Evolutionary conservation across 345 rosid genomes (phyloP).

Genomic region (Gossypium raimondii): DNA sequence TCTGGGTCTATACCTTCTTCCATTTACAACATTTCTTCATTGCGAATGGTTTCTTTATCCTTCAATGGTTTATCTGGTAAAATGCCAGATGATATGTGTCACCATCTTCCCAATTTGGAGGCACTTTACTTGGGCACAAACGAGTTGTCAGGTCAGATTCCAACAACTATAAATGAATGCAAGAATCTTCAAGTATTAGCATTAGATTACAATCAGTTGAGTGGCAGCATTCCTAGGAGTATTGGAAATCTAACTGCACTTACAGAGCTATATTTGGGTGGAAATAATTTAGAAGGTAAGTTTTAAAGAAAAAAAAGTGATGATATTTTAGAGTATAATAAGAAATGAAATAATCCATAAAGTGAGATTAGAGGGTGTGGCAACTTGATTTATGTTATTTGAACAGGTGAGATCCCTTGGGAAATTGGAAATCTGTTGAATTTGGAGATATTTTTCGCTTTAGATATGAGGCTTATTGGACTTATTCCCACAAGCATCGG

Average conservation of each 20-base stretch:
- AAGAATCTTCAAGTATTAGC: not conserved
- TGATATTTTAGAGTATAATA: no score
- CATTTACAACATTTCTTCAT: conserved; percentile 2
- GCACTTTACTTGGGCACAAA: not conserved
- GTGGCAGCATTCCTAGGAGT: not conserved
- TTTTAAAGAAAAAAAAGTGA: no score
- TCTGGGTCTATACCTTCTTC: not conserved
- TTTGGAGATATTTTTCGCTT: not conserved
- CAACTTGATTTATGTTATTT: not conserved
- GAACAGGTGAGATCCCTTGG: not conserved
- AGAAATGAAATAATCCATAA: no score
- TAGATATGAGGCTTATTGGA: not conserved
- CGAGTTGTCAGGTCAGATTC: conserved; percentile 7
- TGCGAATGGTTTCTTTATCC: not conserved
- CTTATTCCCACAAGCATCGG: not conserved
- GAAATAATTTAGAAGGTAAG: not conserved
- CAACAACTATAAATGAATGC: conserved; percentile 8
- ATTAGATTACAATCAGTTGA: not conserved
- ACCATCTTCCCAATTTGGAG: not conserved
- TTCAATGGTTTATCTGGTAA: not conserved
- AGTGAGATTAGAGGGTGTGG: no score
- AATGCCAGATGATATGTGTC: not conserved
- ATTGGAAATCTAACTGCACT: not conserved
- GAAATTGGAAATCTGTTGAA: not conserved
- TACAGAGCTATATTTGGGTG: not conserved